Percentiles rank a stretch among this genome's conserved stretches.
Conservation (phyloP, 2,329 filamentous ascomycete genomes). For the Tolypocladium amazonense region DNA sequence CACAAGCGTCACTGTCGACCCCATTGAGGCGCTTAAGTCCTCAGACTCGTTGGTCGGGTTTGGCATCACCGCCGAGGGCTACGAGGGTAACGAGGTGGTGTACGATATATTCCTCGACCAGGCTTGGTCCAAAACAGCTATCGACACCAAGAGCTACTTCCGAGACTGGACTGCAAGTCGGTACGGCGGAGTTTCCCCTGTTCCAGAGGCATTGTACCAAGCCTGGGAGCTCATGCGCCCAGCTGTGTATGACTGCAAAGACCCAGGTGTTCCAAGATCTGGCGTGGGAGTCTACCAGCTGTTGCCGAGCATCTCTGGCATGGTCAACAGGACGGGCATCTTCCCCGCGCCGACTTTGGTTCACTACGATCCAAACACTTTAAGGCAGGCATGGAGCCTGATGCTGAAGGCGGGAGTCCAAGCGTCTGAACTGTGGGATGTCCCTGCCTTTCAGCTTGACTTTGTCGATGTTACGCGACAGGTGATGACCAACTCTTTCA, state of each 20-base stretch:
- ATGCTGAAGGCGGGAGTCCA: conserved; percentile 23
- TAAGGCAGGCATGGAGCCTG: conserved; percentile 27
- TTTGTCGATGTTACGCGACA: conserved; percentile 38
- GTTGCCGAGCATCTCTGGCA: conserved; percentile 27
- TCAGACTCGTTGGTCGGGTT: conserved; percentile 34
- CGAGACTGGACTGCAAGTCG: conserved; percentile 30
- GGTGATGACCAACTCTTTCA: conserved; percentile 34
- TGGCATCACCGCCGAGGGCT: conserved; percentile 36
- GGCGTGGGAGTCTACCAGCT: conserved; percentile 35
- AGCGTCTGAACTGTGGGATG: conserved; percentile 24
- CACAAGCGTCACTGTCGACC: conserved; percentile 33
- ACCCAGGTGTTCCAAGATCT: conserved; percentile 27
- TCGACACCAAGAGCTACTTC: conserved; percentile 35
- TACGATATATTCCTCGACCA: conserved; percentile 40
- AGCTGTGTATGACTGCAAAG: conserved; percentile 37
- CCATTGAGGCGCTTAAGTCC: conserved; percentile 29
- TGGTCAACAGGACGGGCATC: conserved; percentile 28
- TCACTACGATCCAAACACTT: conserved; percentile 25
- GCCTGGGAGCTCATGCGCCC: conserved; percentile 35
- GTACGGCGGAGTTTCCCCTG: conserved; percentile 19
- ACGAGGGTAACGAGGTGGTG: conserved; percentile 42
- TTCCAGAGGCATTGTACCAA: conserved; percentile 23
- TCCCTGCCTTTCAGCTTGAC: conserved; percentile 33
- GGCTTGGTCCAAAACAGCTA: conserved; percentile 31
- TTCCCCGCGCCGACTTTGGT: conserved; percentile 25